Base-by-base conservation (phyloP, 164 flowering plant genomes). In the Sedum album region DNA sequence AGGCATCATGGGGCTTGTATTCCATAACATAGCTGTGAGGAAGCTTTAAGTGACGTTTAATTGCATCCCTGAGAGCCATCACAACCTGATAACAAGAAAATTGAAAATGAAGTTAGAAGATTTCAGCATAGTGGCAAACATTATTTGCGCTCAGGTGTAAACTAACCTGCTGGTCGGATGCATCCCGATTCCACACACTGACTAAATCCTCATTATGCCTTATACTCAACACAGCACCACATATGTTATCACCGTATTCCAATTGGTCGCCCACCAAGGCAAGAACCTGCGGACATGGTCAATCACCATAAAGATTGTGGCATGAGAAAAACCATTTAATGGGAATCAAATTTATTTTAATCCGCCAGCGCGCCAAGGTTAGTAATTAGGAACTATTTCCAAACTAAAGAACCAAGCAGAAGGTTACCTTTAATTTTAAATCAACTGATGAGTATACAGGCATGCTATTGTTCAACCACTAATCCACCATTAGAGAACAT, bases 141-240 rank as follows among this genome's bases (percentile, higher is more conserved):
- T 11, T 35, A 9, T 4, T 18, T 44, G 4, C 4, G 48, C 17
- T 48, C 13, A 31, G 13, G 35, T 8, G 28, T 64, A 14, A 11
- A 67, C 82, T 63, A 10, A 94, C 99, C 91, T 94, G 97, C 73
- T 87, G 82, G 80, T 94, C 97, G 65, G 97, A 82, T 72, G 99
- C 96, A 86, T 91, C 87, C 46, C 96, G 86, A 67, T 91, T 94
- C 99, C 99, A 94, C 38, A 94, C 87, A 62, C 97, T 91, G 75
- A 94, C 41, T 76, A 94, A 89, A 70, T 94, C 99, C 81, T 91
- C 99, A 65, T 85, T 88, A 71, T 89, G 87, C 25, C 99, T 89
- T 68, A 94, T 81, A 80, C 99, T 94, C 23, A 94, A 80, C 13
- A 94, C 99, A 0, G 88, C 97, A 41, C 99, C 99, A 74, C 97